Base-by-base conservation (phyloP, 148 eudicot genomes). In the Rhododendron kiyosumense region DNA sequence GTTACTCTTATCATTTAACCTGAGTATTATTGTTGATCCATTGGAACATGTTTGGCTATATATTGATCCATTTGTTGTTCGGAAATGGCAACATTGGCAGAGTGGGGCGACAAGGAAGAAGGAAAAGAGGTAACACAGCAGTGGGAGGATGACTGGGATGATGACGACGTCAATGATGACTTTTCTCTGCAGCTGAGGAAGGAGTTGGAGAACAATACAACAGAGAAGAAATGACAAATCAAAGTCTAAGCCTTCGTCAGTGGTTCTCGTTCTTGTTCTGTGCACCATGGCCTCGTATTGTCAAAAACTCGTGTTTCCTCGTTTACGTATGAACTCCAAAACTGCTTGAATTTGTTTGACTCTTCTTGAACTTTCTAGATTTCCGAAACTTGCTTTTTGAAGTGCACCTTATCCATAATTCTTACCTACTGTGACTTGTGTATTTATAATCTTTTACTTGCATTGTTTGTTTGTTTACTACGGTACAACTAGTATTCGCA, bases 71-170 rank as follows among this genome's bases (percentile, higher is more conserved):
- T 30, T 61, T 10, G 13, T 26, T 17, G 43, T 83, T 52, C 45
- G 51, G 22, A 73, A 30, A 46, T 49, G 52, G 26, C 79, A 18
- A 30, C 32, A 77, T 49, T 79, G 51, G 81, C 90, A 94, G 98
- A 96, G 90, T 96, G 96, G 94, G 94, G 92, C 43, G 90, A 86
- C 80, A 92, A 92, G 86, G 95, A 92, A 90, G 95, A 94, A 87
- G 96, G 94, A 30, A 94, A 91, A 88, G 98, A 92, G 85, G 92
- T 92, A 83, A 90, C 90, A 7, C 96, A 96, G 82, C 38, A 28
- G 76, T 71, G 76, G 76, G 76, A 71, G 38, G 76, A 28, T 71
- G 76, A 71, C 34, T 71, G 76, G 76, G 76, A 71, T 32, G 76
- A 28, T 0, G 76, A 71, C 38, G 76, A 71, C 34, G 76, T 71